These are phyloP conservation scores for Gardenia jasminoides DNA, from an alignment of 257 asterid genomes.

Conservation along the genomic window DNA sequence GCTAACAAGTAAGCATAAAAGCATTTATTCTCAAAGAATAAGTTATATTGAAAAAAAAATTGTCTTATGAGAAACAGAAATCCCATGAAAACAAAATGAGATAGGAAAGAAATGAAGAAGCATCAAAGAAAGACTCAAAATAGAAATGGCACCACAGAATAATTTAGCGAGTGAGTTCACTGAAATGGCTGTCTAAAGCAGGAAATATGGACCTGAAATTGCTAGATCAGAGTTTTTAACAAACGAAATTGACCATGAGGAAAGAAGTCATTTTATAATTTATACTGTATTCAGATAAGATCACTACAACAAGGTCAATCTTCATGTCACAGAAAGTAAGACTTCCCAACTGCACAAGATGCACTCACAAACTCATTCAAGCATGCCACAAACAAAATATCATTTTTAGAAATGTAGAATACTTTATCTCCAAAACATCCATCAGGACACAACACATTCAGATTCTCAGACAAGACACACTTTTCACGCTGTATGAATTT, in stretches of 20 bases:
- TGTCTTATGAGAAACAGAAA: background rate
- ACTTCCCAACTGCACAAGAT: background rate
- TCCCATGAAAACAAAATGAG: background rate
- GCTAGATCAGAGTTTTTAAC: background rate
- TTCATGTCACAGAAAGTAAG: background rate
- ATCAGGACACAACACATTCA: background rate
- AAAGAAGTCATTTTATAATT: background rate
- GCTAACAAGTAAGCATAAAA: conserved; percentile 38
- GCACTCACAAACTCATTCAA: background rate
- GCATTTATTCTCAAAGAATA: background rate
- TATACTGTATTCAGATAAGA: background rate
- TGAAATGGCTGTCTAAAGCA: background rate
- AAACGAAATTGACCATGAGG: background rate
- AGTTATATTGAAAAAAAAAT: too few relatives aligned
- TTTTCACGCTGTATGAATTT: background rate
- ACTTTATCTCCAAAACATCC: too few relatives aligned
- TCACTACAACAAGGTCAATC: background rate
- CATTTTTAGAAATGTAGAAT: background rate
- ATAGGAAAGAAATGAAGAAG: background rate
- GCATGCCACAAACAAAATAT: background rate
- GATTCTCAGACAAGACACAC: background rate
- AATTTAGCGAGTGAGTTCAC: background rate
- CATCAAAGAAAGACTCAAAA: background rate
- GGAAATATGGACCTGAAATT: background rate
- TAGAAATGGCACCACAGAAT: background rate